Conservation (phyloP, 495 filamentous ascomycete species). For the Delitschia confertaspora region DNA sequence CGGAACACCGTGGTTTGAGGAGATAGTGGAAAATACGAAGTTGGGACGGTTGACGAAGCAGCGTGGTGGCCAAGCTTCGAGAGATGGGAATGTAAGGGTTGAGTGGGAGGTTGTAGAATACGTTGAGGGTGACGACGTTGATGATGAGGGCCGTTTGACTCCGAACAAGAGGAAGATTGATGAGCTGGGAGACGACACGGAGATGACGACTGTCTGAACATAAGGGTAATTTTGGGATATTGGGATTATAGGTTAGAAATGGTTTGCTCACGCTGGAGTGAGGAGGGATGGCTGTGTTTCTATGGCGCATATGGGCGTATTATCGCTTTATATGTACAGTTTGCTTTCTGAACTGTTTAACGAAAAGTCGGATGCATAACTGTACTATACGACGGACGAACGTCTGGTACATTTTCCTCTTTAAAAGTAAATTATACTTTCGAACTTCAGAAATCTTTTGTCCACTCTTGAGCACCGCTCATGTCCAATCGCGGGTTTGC, state of each 20-base stretch:
- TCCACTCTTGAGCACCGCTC: too few relatives aligned
- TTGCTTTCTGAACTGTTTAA: too few relatives aligned
- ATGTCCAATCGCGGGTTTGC: too few relatives aligned
- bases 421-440: too few relatives aligned
- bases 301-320: too few relatives aligned
- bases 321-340: too few relatives aligned
- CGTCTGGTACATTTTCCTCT: too few relatives aligned
- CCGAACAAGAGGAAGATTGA: slow-evolving; percentile 47
- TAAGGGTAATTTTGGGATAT: background rate
- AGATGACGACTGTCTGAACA: slow-evolving; percentile 18
- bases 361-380: too few relatives aligned
- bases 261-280: background rate
- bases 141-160: slow-evolving; percentile 16
- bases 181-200: slow-evolving; percentile 28
- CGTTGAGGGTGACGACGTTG: slow-evolving; percentile 48
- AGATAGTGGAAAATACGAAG: slow-evolving; percentile 62
- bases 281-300: background rate
- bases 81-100: slow-evolving; percentile 51
- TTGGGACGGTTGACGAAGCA: slow-evolving; percentile 57
- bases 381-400: too few relatives aligned
- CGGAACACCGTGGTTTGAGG: slow-evolving; percentile 77
- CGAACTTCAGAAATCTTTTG: too few relatives aligned
- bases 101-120: slow-evolving; percentile 84
- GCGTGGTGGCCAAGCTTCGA: slow-evolving; percentile 42
- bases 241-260: background rate